Evolutionary conservation across 2,329 filamentous ascomycete species (phyloP).

Genomic region (Bipolaris oryzae): DNA sequence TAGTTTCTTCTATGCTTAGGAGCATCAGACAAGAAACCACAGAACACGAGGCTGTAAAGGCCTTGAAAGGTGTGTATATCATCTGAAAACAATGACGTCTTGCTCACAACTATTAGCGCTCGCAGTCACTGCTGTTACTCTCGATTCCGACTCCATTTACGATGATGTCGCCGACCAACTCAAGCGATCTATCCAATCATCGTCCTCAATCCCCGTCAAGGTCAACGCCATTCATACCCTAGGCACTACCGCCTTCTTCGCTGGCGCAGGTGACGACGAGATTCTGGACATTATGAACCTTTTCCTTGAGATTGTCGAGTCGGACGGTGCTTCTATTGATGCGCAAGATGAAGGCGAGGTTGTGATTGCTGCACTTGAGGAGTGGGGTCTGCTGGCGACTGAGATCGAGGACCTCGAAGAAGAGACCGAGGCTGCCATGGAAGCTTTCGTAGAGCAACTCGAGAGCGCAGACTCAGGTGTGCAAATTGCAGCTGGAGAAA

Average conservation of each 20-base stretch:
- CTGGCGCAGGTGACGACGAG: slow-evolving; percentile 71
- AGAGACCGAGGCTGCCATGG: slow-evolving; percentile 73
- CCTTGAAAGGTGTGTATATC: slow-evolving; percentile 62
- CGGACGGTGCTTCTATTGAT: slow-evolving; percentile 74
- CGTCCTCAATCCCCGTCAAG: slow-evolving; percentile 68
- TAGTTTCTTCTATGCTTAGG: slow-evolving; percentile 69
- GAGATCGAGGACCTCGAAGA: slow-evolving; percentile 76
- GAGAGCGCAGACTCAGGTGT: slow-evolving; percentile 74
- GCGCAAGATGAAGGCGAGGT: slow-evolving; percentile 73
- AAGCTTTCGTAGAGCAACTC: slow-evolving; percentile 84
- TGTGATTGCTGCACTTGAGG: slow-evolving; percentile 75
- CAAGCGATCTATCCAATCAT: slow-evolving; percentile 69
- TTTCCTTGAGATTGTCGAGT: slow-evolving; percentile 77
- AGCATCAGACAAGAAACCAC: slow-evolving; percentile 73
- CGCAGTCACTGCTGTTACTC: slow-evolving; percentile 71
- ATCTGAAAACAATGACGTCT: not conserved
- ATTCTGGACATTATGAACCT: slow-evolving; percentile 75
- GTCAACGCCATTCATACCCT: slow-evolving; percentile 75
- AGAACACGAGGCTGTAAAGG: slow-evolving; percentile 71
- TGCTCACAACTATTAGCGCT: slow-evolving; percentile 58
- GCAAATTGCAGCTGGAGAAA: slow-evolving; percentile 77
- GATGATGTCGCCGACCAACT: slow-evolving; percentile 64
- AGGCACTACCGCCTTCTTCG: slow-evolving; percentile 74
- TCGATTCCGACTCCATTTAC: slow-evolving; percentile 69
- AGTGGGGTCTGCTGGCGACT: slow-evolving; percentile 81